phyloP scores from a whole-genome alignment of 2,329 filamentous ascomycete species.

The Fusarium verrucosum region DNA sequence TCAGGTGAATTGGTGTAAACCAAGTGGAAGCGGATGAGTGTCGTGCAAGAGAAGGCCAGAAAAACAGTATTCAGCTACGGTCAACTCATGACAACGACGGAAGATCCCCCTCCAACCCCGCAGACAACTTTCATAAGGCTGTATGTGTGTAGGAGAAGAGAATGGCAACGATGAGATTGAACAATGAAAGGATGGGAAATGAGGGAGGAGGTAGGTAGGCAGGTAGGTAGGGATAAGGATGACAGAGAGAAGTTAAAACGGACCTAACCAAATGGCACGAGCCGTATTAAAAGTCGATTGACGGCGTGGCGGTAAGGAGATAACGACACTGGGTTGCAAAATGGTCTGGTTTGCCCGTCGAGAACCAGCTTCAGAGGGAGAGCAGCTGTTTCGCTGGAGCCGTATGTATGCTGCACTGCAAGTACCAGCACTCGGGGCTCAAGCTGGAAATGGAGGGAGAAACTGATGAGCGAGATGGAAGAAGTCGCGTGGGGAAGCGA shows the following conservation, averaged over 20 bases:
- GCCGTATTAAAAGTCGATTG: slow-evolving; percentile 34
- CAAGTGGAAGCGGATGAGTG: slow-evolving; percentile 15
- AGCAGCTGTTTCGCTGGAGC: slow-evolving; percentile 47
- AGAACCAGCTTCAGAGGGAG: slow-evolving; percentile 38
- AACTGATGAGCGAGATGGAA: slow-evolving; percentile 47
- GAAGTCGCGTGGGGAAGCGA: slow-evolving; percentile 50
- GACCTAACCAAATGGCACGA: slow-evolving; percentile 44
- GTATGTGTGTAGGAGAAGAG: slow-evolving; percentile 29
- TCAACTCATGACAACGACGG: slow-evolving; percentile 42
- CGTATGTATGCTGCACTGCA: slow-evolving; percentile 48
- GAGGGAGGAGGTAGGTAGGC: slow-evolving; percentile 28
- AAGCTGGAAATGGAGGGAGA: slow-evolving; percentile 46
- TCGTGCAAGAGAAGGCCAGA: slow-evolving; percentile 18
- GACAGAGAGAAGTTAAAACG: slow-evolving; percentile 41
- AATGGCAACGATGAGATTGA: slow-evolving; percentile 31
- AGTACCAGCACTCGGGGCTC: slow-evolving; percentile 46
- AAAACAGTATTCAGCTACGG: slow-evolving; percentile 39
- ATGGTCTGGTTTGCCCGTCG: slow-evolving; percentile 43
- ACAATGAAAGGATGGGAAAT: slow-evolving; percentile 32
- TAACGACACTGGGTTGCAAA: slow-evolving; percentile 43
- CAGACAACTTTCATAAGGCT: slow-evolving; percentile 43
- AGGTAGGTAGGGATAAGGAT: slow-evolving; percentile 24
- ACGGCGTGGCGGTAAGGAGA: slow-evolving; percentile 45
- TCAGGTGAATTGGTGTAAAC: slow-evolving; percentile 33
- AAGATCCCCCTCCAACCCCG: slow-evolving; percentile 44